Evolutionary conservation across 108 stramenopile species (phyloP).

Genomic region (Seminavis robusta): DNA sequence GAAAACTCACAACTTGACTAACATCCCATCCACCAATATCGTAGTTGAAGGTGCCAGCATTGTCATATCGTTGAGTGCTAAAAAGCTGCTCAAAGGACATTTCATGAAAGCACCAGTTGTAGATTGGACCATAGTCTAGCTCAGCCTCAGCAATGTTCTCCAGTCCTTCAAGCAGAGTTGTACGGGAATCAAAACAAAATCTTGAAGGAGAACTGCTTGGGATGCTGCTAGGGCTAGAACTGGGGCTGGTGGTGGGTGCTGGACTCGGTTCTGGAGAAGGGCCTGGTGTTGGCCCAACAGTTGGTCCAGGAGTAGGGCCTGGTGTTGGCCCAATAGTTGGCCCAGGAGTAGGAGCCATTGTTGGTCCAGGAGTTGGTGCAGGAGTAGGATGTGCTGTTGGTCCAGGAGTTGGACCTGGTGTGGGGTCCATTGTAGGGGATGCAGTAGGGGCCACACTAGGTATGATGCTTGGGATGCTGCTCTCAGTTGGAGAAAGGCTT

Average conservation of each 20-base stretch:
- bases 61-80: no score
- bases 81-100: no score
- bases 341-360: not conserved
- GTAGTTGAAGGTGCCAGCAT: constrained; percentile 18
- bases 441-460: not conserved
- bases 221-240: no score
- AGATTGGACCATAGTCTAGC: no score
- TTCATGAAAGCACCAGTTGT: no score
- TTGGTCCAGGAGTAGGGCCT: not conserved
- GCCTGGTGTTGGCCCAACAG: not conserved
- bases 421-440: not conserved
- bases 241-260: no score
- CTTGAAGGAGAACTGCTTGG: no score
- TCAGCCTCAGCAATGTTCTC: no score
- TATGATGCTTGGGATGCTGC: not conserved
- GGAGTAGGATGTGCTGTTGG: not conserved
- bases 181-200: no score
- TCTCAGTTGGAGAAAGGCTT: not conserved
- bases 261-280: no score
- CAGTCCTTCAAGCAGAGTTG: no score
- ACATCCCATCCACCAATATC: constrained; percentile 30
- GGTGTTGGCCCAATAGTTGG: not conserved
- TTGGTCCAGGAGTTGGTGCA: not conserved
- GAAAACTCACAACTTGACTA: constrained; percentile 13
- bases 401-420: not conserved